Percentiles rank a stretch among this genome's conserved stretches.
These are phyloP conservation scores for Striga asiatica DNA, from an alignment of 257 asterid genomes.

Conservation along the genomic window DNA sequence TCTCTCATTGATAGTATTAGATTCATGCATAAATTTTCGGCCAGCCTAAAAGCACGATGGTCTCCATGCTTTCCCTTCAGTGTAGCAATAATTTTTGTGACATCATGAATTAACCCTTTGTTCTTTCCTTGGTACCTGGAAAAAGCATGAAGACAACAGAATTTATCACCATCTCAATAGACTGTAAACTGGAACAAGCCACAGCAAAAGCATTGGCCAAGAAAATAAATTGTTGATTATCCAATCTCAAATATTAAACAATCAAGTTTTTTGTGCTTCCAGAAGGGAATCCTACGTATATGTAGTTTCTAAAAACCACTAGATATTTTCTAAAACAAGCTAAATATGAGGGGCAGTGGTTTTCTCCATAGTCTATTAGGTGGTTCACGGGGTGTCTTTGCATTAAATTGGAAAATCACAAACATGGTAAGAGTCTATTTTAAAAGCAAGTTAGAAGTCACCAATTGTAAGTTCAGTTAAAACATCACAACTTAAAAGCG, in stretches of 20 bases:
- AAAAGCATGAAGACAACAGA: constrained; percentile 12
- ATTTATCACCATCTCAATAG: constrained; percentile 5
- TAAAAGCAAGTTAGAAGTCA: not conserved
- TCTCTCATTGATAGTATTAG: constrained; percentile 86
- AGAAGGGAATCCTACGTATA: not conserved
- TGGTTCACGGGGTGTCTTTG: no score
- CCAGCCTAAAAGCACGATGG: constrained; percentile 87
- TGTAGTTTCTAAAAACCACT: not conserved
- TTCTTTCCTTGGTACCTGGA: constrained; percentile 94
- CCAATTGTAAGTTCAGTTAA: not conserved
- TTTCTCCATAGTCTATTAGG: not conserved
- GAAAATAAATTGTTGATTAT: not conserved
- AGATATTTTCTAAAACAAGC: no score
- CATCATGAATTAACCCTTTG: constrained; percentile 81
- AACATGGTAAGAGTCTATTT: not conserved
- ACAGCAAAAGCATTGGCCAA: constrained; percentile 4
- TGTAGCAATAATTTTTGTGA: constrained; percentile 77
- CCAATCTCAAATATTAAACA: not conserved
- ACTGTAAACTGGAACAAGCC: constrained; percentile 8
- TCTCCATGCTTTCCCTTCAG: constrained; percentile 94
- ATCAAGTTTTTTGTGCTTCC: not conserved
- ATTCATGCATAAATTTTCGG: constrained; percentile 92
- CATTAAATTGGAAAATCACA: not conserved
- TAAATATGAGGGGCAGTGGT: not conserved
- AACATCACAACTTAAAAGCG: not conserved